Evolutionary conservation across 129 eudicot species (phyloP), one percentile per base, ranked within the genome.

Genomic region (Arctium lappa): DNA sequence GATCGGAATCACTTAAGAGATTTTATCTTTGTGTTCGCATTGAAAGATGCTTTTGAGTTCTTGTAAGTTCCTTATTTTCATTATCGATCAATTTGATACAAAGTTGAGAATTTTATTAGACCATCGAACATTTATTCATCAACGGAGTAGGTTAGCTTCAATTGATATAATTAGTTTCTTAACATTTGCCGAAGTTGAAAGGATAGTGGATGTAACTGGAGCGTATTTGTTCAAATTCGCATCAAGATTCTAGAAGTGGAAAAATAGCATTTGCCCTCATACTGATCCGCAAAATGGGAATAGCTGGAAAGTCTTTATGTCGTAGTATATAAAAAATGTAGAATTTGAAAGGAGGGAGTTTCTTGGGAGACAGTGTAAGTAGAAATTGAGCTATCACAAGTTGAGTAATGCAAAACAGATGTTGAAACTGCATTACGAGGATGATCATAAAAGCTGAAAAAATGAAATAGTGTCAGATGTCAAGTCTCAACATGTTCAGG

Each of bases 11-110:
- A 73, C 29, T 74, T 46, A 2, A 22, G 40, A 27, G 68, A 9
- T 34, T 66, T n/a, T 2, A 34, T 27, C 78, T 46, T 48, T 31
- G 2, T 83, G 78, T 53, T 70, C n/a, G 39, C 71, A 83, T 77
- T 29, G 62, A 76, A 68, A 68, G 6, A 29, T 69, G 42, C 18
- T 70, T 5, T 79, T 66, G 13, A 78, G 60, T 73, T 72, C 27
- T 79, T 60, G 10, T 84, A 1, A 39, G 78, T 78, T 78, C 30
- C 6, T 6, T 15, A 29, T 48, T 76, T 32, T 69, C 44, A 11
- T 73, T 74, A 22, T 76, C 39, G 84, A 79, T 79, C 62, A 84
- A 36, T 73, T 79, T 65, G 60, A 53, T 42, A 79, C 72, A 22
- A 46, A 79, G 37, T 79, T 79, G 76, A 15, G 27, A 74, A 13